Evolutionary conservation across 768 basidiomycete genomes (phyloP), one percentile per base, ranked within the genome.

Genomic region (Tricholomella constricta): DNA sequence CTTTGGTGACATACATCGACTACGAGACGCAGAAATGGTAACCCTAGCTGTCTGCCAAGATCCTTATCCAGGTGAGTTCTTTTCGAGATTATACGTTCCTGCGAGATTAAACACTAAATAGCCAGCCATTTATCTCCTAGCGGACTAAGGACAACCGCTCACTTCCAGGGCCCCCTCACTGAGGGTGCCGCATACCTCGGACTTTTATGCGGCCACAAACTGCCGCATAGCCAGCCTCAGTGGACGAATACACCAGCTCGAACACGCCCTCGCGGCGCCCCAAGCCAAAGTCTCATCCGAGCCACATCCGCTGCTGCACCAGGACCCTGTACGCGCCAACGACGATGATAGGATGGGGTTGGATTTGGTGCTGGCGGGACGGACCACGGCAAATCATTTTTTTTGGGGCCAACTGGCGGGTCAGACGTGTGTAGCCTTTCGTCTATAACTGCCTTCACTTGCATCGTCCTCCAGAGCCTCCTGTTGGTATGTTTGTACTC

Each of bases 401-500:
- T 84, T 63, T 85, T 84, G 72, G 84, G 84, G 1, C 83, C 82
- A 2, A 85, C 85, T 1, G 86, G 83, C 9, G 86, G 85, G 27
- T 77, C 80, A 44, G 85, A 88, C 75, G 86, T 87, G n/a, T n/a
- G n/a, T n/a, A n/a, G n/a, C n/a, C n/a, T n/a, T n/a, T n/a, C n/a
- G n/a, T n/a, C n/a, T n/a, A n/a, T n/a, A n/a, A n/a, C n/a, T n/a
- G n/a, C n/a, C n/a, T n/a, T n/a, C n/a, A n/a, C n/a, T n/a, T n/a
- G n/a, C n/a, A n/a, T n/a, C n/a, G n/a, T n/a, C n/a, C n/a, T n/a
- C n/a, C n/a, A n/a, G n/a, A n/a, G n/a, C n/a, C n/a, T n/a, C n/a
- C n/a, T n/a, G n/a, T n/a, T n/a, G n/a, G n/a, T n/a, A n/a, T n/a
- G n/a, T n/a, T n/a, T n/a, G n/a, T n/a, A n/a, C n/a, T n/a, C n/a